A percentile compares a stretch with the other conserved stretches of the same genome.
These are phyloP conservation scores for Venturia asperata DNA, from an alignment of 2,329 filamentous ascomycete species.

Conservation along the genomic window DNA sequence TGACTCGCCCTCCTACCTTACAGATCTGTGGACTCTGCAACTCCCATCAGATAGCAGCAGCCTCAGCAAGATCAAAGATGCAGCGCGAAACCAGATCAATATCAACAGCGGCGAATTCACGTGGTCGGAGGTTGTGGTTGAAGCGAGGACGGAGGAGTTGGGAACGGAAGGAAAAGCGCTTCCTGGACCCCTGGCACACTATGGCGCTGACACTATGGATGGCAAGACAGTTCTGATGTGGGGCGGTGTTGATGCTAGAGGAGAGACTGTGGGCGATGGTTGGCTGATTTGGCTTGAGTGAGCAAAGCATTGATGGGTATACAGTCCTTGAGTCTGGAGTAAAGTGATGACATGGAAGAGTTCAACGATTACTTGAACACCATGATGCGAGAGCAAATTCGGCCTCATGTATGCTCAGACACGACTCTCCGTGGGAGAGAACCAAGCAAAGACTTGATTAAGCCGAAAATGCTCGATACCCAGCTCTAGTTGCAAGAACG, in stretches of 20 bases:
- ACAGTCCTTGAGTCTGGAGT: too few species aligned
- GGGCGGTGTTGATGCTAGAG: slow-evolving; percentile 13
- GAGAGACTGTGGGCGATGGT: slow-evolving; percentile 13
- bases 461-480: too few species aligned
- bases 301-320: background rate
- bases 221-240: slow-evolving; percentile 4
- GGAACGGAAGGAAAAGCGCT: slow-evolving; percentile 2
- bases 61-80: background rate
- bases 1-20: background rate
- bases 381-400: too few species aligned
- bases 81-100: slow-evolving; percentile 1
- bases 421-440: too few species aligned
- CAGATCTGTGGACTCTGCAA: slow-evolving; percentile 11
- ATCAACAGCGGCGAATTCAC: background rate
- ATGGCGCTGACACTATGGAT: background rate
- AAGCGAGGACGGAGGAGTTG: slow-evolving; percentile 3
- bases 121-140: slow-evolving; percentile 1
- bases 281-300: slow-evolving; percentile 10
- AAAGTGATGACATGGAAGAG: too few species aligned
- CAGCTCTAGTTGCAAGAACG: too few species aligned
- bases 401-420: too few species aligned
- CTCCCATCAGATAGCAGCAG: background rate
- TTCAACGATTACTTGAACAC: too few species aligned
- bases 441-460: too few species aligned
- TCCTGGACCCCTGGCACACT: slow-evolving; percentile 2